Conservation (phyloP, 78 protist species). For the Neovahlkampfia damariscottae region DNA sequence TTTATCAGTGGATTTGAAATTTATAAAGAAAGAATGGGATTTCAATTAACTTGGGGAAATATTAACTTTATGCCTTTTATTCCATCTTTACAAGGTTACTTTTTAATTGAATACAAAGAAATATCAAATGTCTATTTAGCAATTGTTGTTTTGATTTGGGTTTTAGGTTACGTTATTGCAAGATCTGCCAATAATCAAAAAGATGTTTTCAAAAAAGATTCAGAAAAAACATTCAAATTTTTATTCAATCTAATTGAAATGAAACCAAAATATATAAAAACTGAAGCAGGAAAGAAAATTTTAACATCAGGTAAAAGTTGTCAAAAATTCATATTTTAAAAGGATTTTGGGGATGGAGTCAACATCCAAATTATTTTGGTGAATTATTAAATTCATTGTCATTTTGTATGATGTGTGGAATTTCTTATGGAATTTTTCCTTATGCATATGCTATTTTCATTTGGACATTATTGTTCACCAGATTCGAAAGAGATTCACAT, state of each 20-base stretch:
- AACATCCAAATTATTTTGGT: conserved; percentile 30
- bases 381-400: background rate
- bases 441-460: background rate
- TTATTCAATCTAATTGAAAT: too few species aligned
- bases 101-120: background rate
- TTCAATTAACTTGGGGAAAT: background rate
- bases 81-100: background rate
- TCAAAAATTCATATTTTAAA: too few species aligned
- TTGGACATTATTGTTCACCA: background rate
- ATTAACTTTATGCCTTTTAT: background rate
- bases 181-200: background rate
- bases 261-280: background rate
- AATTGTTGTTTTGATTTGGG: background rate
- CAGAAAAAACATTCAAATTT: background rate
- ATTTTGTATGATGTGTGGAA: background rate
- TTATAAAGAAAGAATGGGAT: background rate
- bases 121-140: background rate
- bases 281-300: background rate
- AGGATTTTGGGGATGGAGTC: conserved; percentile 5
- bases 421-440: background rate
- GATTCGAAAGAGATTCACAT: conserved; percentile 21
- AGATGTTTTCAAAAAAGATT: background rate
- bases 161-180: background rate
- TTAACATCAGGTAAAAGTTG: conserved; percentile 3
- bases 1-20: background rate